Conservation (phyloP, 352 stramenopile species). For the Poterioochromonas sp. region DNA sequence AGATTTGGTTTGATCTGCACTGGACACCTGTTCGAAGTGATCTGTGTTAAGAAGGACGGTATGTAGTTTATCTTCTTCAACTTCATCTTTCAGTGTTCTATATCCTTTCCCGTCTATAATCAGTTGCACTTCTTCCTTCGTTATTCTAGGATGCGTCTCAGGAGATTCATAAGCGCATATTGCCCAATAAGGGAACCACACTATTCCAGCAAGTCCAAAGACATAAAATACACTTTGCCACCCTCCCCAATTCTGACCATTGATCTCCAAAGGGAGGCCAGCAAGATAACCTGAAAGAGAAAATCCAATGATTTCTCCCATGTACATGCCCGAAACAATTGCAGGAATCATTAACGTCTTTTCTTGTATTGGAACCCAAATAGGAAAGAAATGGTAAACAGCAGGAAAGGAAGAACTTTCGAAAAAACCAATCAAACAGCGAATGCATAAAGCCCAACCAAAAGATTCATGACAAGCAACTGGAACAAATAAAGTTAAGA, state of each 20-base stretch:
- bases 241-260: background rate
- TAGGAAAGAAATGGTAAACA: slow-evolving; percentile 21
- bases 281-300: slow-evolving; percentile 1
- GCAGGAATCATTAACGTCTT: slow-evolving; percentile 7
- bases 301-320: slow-evolving; percentile 24
- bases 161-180: background rate
- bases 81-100: no score
- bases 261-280: background rate
- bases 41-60: no score
- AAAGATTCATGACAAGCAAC: background rate
- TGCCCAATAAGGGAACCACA: slow-evolving; percentile 15
- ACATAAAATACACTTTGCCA: slow-evolving; percentile 20
- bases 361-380: slow-evolving; percentile 7
- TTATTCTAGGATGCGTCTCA: background rate
- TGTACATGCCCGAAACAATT: slow-evolving; percentile 9
- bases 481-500: background rate
- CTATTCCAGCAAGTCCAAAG: background rate
- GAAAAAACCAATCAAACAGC: slow-evolving; percentile 7
- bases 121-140: background rate
- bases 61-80: no score
- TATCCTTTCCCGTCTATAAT: slow-evolving; percentile 14
- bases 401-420: slow-evolving; percentile 1
- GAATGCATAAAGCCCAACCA: background rate
- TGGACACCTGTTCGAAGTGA: no score
- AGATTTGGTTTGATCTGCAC: no score